A percentile compares a stretch with the other conserved stretches of the same genome.
phyloP scores from a whole-genome alignment of 805 yeast species.

The Starmerella apicola region DNA sequence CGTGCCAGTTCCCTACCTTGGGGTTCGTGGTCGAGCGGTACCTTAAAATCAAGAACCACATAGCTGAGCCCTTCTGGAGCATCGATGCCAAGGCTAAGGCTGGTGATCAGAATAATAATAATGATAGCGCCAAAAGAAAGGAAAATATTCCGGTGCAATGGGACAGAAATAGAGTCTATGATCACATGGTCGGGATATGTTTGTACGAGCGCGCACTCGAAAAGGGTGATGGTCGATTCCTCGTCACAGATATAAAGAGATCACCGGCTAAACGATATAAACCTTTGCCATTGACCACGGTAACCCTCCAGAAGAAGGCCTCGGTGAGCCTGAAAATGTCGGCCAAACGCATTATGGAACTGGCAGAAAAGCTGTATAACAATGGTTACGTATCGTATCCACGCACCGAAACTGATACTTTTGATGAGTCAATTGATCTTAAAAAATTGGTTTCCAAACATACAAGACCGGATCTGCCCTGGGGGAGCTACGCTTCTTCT shows the following conservation, averaged over 20 bases:
- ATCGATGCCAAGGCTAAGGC: slow-evolving; percentile 41
- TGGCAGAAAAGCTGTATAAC: slow-evolving; percentile 77
- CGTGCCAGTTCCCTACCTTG: slow-evolving; percentile 92
- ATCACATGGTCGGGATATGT: slow-evolving; percentile 48
- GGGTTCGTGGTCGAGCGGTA: slow-evolving; percentile 93
- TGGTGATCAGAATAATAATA: neutral
- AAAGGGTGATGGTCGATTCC: slow-evolving; percentile 34
- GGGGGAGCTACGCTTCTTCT: slow-evolving; percentile 60
- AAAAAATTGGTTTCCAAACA: slow-evolving; percentile 51
- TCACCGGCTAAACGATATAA: slow-evolving; percentile 64
- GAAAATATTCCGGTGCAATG: slow-evolving; percentile 41
- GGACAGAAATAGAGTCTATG: slow-evolving; percentile 63
- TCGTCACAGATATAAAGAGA: slow-evolving; percentile 38
- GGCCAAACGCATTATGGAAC: slow-evolving; percentile 62
- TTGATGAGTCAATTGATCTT: slow-evolving; percentile 67
- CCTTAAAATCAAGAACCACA: slow-evolving; percentile 57
- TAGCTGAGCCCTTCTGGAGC: slow-evolving; percentile 72
- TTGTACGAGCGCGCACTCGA: slow-evolving; percentile 58
- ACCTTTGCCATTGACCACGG: slow-evolving; percentile 90
- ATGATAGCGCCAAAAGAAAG: slow-evolving; percentile 18
- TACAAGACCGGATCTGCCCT: slow-evolving; percentile 27
- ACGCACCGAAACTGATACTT: slow-evolving; percentile 89
- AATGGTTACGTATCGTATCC: slow-evolving; percentile 87
- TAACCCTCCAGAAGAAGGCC: slow-evolving; percentile 80
- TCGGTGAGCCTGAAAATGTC: slow-evolving; percentile 59